These are phyloP conservation scores for Gynochthodes officinalis DNA, from an alignment of 257 asterid genomes.

Conservation along the genomic window DNA sequence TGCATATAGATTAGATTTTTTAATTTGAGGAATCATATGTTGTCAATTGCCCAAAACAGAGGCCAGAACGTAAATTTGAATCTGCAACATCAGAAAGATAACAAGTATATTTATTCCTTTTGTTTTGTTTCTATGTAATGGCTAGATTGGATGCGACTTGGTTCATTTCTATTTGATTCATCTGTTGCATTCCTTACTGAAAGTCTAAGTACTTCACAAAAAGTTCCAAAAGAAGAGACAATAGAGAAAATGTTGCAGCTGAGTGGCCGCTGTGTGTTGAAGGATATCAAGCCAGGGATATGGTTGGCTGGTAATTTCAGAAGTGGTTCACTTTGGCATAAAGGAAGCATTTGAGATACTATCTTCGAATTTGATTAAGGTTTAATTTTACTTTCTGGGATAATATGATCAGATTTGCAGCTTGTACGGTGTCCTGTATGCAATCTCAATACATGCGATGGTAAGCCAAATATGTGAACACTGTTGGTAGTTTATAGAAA, in stretches of 20 bases:
- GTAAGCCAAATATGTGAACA: conserved; percentile 40
- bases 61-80: background rate
- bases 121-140: conserved; percentile 16
- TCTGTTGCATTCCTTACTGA: conserved; percentile 63
- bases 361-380: background rate
- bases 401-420: conserved; percentile 69
- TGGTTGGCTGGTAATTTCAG: conserved; percentile 91
- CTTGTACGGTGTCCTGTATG: conserved; percentile 97
- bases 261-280: conserved; percentile 54
- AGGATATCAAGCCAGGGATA: conserved; percentile 70
- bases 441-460: conserved; percentile 88
- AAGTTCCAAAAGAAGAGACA: conserved; percentile 38
- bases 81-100: conserved; percentile 5
- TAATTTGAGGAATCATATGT: background rate
- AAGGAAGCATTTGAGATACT: conserved; percentile 3
- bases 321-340: conserved; percentile 6
- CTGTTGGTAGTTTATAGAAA: conserved; percentile 1
- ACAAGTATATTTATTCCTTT: conserved; percentile 14
- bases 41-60: background rate
- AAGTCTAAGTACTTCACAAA: conserved; percentile 41
- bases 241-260: conserved; percentile 39
- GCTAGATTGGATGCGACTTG: conserved; percentile 92
- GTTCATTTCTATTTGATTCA: conserved; percentile 76
- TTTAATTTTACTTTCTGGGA: background rate
- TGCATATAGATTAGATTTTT: background rate